A percentile compares a stretch with the other conserved stretches of the same genome.
Conservation (phyloP, 2,329 filamentous ascomycete genomes). For the Calonectria montana region DNA sequence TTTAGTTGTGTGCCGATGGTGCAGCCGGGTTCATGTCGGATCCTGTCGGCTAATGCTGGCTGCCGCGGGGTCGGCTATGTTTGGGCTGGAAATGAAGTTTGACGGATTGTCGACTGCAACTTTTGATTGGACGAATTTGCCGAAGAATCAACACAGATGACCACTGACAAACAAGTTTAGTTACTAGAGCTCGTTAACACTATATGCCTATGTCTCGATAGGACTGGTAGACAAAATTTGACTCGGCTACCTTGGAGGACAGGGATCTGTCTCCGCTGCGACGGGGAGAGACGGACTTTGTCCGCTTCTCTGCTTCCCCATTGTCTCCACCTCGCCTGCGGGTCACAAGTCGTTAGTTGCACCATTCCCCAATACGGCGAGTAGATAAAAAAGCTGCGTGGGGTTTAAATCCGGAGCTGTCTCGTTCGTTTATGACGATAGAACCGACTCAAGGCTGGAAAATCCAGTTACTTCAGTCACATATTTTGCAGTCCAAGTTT, state of each 20-base stretch:
- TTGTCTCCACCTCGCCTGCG: background rate
- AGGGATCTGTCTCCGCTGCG: background rate
- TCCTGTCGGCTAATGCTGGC: background rate
- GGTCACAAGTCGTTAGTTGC: background rate
- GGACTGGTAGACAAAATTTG: background rate
- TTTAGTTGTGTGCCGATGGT: background rate
- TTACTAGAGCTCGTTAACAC: background rate
- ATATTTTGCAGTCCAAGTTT: background rate
- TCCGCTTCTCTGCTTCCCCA: background rate
- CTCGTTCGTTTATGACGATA: background rate
- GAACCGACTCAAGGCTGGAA: background rate
- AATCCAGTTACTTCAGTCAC: background rate
- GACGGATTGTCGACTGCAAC: background rate
- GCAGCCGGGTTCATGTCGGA: background rate
- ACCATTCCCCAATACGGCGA: background rate
- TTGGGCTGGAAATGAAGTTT: background rate
- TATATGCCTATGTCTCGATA: background rate
- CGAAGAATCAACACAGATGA: background rate
- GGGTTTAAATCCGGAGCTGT: background rate
- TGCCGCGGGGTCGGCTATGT: background rate
- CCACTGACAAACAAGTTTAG: background rate
- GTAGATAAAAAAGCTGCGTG: background rate
- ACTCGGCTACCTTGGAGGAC: background rate
- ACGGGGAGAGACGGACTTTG: conserved; percentile 13
- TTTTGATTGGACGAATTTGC: background rate